Evolutionary conservation across 78 protist genomes (phyloP).

Genomic region (Polysphondylium violaceum): DNA sequence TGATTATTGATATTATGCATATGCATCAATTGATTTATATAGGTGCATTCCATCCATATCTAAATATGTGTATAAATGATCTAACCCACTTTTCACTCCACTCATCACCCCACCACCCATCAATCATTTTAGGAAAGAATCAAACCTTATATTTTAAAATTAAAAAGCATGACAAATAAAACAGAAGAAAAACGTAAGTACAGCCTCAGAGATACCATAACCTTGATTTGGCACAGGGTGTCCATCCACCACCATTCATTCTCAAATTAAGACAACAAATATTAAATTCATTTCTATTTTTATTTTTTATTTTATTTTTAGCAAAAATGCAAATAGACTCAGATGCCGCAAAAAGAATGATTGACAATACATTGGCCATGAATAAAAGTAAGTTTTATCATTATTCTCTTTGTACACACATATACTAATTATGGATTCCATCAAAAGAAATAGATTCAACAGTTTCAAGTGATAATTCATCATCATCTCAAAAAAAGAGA

Average conservation of each 20-base stretch:
- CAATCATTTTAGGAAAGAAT: conserved; percentile 39
- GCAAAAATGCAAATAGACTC: conserved; percentile 17
- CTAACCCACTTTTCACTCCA: no score
- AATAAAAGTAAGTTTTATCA: conserved; percentile 33
- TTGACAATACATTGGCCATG: conserved; percentile 8
- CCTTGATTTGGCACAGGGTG: background rate
- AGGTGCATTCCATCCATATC: background rate
- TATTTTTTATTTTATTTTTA: background rate
- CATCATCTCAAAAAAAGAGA: no score
- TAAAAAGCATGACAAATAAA: background rate
- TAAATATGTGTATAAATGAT: no score
- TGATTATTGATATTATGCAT: background rate
- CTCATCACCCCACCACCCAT: no score
- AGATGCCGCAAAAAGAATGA: conserved; percentile 53
- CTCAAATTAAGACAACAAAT: no score
- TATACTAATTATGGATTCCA: no score
- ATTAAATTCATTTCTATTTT: background rate
- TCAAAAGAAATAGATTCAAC: no score
- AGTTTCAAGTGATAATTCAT: no score
- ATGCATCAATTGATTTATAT: background rate
- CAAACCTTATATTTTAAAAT: conserved; percentile 53
- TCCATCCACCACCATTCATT: background rate
- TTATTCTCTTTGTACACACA: no score
- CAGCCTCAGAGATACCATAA: background rate
- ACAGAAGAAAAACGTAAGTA: background rate